phyloP scores from a whole-genome alignment of 2,329 filamentous ascomycete genomes.

The Xylariaceae sp. region DNA sequence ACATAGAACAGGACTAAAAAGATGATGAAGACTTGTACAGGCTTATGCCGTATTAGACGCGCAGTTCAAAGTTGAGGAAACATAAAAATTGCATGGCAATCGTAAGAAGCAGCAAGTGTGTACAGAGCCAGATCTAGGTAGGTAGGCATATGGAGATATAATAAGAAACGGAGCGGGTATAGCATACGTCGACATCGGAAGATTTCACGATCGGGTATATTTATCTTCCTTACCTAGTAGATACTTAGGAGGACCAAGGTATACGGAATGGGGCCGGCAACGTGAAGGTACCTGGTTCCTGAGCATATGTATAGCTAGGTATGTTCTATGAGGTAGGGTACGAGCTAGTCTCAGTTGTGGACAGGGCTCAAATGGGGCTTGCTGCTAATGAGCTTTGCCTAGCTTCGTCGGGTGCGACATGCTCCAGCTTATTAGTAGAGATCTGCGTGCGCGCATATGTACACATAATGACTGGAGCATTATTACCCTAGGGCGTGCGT shows the following conservation, averaged over 20 bases:
- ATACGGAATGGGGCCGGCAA: too few species aligned
- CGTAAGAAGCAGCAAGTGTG: constrained; percentile 1
- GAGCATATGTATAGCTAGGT: constrained; percentile 37
- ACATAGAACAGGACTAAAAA: neutral
- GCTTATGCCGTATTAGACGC: constrained; percentile 18
- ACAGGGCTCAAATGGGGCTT: constrained; percentile 34
- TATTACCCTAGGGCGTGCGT: constrained; percentile 30
- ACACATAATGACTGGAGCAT: constrained; percentile 32
- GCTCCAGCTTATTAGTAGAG: constrained; percentile 38
- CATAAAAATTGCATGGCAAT: constrained; percentile 1
- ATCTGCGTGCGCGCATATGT: constrained; percentile 34
- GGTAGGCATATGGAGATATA: constrained; percentile 30
- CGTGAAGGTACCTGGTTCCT: constrained; percentile 27
- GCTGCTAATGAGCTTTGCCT: constrained; percentile 34
- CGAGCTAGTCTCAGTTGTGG: constrained; percentile 36
- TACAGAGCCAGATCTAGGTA: constrained; percentile 13
- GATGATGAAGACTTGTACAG: constrained; percentile 8
- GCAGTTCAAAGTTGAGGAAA: constrained; percentile 8
- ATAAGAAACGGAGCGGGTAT: constrained; percentile 37
- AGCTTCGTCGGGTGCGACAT: constrained; percentile 26
- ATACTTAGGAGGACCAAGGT: too few species aligned
- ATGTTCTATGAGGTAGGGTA: constrained; percentile 28
- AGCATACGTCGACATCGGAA: constrained; percentile 34
- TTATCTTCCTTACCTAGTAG: constrained; percentile 29
- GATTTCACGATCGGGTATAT: constrained; percentile 36